phyloP scores from a whole-genome alignment of 345 rosid genomes.

The Adansonia digitata region DNA sequence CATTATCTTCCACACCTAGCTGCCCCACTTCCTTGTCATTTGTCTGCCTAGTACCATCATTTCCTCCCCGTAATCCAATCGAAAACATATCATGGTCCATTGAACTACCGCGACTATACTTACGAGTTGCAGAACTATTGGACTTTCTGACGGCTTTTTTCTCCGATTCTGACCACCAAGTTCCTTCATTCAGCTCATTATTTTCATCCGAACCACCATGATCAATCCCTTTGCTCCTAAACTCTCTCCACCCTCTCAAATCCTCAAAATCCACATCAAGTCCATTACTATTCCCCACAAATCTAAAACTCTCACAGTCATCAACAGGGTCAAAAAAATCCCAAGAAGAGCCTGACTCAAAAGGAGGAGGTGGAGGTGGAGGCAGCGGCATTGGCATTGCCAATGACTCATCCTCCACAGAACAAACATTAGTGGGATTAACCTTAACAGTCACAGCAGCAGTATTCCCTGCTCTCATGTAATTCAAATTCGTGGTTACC shows the following conservation, averaged over 20 bases:
- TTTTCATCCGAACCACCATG: constrained; percentile 19
- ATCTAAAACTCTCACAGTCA: constrained; percentile 60
- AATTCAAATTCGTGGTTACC: constrained; percentile 37
- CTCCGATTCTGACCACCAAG: constrained; percentile 13
- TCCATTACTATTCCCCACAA: constrained; percentile 36
- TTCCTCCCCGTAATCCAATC: constrained; percentile 8
- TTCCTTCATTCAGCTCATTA: constrained; percentile 21
- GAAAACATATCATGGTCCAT: constrained; percentile 12
- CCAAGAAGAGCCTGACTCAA: constrained; percentile 57
- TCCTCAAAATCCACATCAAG: constrained; percentile 37
- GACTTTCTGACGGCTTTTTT: constrained; percentile 18
- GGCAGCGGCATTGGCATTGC: constrained; percentile 45
- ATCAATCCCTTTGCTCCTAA: constrained; percentile 20
- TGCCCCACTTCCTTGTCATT: constrained; percentile 11
- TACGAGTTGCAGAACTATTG: constrained; percentile 7
- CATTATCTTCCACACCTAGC: constrained; percentile 24
- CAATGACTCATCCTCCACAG: constrained; percentile 39
- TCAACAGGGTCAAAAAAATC: constrained; percentile 72
- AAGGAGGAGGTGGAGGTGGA: constrained; percentile 64
- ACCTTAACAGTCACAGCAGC: constrained; percentile 50
- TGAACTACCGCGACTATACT: constrained; percentile 4
- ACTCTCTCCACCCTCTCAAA: constrained; percentile 37
- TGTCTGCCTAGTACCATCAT: neutral
- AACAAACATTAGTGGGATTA: constrained; percentile 32
- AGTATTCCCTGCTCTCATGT: constrained; percentile 40